phyloP scores from a whole-genome alignment of 2,329 filamentous ascomycete species.

The Fusarium brevicatenulatum region DNA sequence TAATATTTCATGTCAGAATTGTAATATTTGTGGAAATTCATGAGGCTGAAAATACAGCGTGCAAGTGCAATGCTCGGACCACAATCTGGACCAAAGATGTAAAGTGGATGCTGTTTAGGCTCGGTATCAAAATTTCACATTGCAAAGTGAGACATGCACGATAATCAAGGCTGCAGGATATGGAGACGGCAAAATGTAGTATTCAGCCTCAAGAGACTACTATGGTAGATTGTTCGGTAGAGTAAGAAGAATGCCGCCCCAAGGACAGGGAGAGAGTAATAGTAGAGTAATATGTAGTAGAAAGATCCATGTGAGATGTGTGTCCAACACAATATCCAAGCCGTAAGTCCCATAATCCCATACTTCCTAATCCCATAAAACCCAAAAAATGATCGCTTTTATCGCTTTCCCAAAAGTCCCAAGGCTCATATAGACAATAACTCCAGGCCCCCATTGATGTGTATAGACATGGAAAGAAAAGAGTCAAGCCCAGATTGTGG shows the following conservation, averaged over 20 bases:
- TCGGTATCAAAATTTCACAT: background rate
- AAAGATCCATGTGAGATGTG: constrained; percentile 7
- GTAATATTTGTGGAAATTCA: constrained; percentile 4
- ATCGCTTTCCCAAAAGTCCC: constrained; percentile 28
- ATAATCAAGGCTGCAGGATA: constrained; percentile 18
- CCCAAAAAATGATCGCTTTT: constrained; percentile 30
- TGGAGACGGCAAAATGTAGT: constrained; percentile 23
- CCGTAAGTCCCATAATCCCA: constrained; percentile 30
- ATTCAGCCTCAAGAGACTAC: constrained; percentile 23
- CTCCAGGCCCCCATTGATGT: constrained; percentile 23
- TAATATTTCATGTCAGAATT: background rate
- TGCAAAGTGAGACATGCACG: constrained; percentile 2
- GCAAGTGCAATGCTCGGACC: constrained; percentile 1
- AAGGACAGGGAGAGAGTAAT: constrained; percentile 7
- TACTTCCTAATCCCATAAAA: constrained; percentile 14
- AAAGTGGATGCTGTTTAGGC: constrained; percentile 12
- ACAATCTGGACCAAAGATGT: background rate
- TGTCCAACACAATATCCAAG: constrained; percentile 6
- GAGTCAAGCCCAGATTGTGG: constrained; percentile 16
- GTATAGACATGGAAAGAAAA: constrained; percentile 7
- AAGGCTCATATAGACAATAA: constrained; percentile 20
- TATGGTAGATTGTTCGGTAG: constrained; percentile 12
- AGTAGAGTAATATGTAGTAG: constrained; percentile 22
- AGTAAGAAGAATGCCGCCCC: constrained; percentile 25
- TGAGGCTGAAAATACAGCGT: constrained; percentile 25